Conservation (phyloP, 1,284 basidiomycete genomes). For the Coniophora puteana region DNA sequence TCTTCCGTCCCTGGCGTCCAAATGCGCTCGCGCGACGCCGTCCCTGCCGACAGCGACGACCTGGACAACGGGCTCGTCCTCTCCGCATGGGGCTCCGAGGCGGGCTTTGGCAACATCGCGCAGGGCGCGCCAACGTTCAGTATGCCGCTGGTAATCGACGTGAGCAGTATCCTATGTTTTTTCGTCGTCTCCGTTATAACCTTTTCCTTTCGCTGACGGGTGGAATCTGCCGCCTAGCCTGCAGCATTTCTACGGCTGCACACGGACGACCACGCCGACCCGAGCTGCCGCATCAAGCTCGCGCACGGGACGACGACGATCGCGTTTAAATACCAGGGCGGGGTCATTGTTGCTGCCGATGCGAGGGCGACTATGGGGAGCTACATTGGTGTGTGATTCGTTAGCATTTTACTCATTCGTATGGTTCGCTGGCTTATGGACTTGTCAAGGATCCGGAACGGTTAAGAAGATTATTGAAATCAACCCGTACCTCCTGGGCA, state of each 20-base stretch:
- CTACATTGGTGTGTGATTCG: constrained; percentile 75
- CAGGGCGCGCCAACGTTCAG: constrained; percentile 63
- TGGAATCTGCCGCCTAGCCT: constrained; percentile 49
- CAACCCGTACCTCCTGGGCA: constrained; percentile 94
- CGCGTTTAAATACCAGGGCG: constrained; percentile 91
- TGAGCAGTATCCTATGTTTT: constrained; percentile 33
- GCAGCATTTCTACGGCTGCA: constrained; percentile 78
- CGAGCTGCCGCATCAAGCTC: constrained; percentile 91
- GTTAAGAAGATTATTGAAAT: constrained; percentile 99
- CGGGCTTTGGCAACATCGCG: constrained; percentile 66
- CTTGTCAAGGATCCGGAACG: constrained; percentile 75
- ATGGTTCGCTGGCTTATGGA: constrained; percentile 4
- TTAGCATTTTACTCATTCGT: no score
- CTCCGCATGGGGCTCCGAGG: constrained; percentile 70
- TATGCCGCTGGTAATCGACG: constrained; percentile 64
- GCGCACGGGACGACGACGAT: constrained; percentile 96
- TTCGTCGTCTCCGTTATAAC: constrained; percentile 4
- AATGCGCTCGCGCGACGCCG: background rate
- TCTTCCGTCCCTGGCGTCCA: background rate
- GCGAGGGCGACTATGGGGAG: constrained; percentile 93
- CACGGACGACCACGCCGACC: constrained; percentile 90
- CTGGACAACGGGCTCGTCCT: constrained; percentile 61
- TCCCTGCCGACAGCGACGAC: constrained; percentile 12
- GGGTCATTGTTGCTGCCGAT: constrained; percentile 95
- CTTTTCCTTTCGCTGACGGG: background rate